Evolutionary conservation across 2,329 filamentous ascomycete genomes (phyloP), one percentile per base, ranked within the genome.

Genomic region (Fonsecaea erecta): DNA sequence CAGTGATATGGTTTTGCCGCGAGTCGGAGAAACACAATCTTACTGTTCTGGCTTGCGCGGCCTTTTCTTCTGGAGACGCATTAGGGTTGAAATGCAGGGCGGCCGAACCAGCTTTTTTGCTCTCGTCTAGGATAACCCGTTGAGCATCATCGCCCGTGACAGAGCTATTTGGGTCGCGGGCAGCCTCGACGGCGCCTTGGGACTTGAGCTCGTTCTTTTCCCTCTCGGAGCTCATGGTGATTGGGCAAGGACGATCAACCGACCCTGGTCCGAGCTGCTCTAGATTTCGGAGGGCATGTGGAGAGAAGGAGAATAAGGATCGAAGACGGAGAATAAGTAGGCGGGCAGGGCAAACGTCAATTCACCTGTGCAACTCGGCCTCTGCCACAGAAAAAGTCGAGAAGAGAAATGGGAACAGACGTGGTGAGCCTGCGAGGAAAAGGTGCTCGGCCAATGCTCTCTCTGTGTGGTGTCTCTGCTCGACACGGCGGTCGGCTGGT

Each of bases 71-170:
- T 0, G 90, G 85, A 51, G 84, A 89, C 48, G 93, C 93, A 81
- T 97, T 81, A 0, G 95, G 92, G 75, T 99, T 86, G 80, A 98
- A 99, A 68, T 88, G 86, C 76, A 91, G 95, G 69, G 92, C 93
- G 32, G 89, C 81, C 26, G 90, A 86, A 48, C 95, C 95, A 12
- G 90, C 91, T 73, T 90, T 89, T 74, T 84, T 87, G 71, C 91
- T 92, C 77, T 96, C 88, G 60, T 91, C 83, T 28, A 96, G 84
- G 55, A 97, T 84, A 72, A 86, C 86, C 71, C 86, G 83, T 79
- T 96, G 85, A 34, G 91, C 91, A 69, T 89, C 87, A 46, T 90
- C 85, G 53, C 91, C 83, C 0, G 87, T 86, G 69, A 93, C 85
- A 52, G 78, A 80, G 75, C 84, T 90, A 71, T 90, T 79, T 37